Evolutionary conservation across 1,139 yeast species (phyloP).

Genomic region (Pichiaceae sp.): DNA sequence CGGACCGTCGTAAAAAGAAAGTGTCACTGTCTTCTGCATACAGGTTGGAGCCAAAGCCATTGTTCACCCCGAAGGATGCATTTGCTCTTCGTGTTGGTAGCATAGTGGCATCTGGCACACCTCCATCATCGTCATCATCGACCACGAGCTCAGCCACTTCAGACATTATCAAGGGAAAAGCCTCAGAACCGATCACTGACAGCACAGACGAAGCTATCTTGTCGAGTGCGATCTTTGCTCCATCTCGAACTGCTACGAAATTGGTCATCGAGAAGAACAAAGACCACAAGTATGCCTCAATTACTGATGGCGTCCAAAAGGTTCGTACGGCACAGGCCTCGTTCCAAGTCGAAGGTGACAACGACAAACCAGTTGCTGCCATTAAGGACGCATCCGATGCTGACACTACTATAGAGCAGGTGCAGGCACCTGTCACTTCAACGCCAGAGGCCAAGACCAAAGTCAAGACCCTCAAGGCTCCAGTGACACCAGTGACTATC

Average conservation of each 20-base stretch:
- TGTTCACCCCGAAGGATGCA: conserved; percentile 21
- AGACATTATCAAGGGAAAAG: conserved; percentile 11
- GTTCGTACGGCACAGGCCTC: conserved; percentile 11
- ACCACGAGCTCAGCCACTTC: conserved; percentile 20
- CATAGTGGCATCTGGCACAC: conserved; percentile 14
- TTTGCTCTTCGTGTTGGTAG: conserved; percentile 13
- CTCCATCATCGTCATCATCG: conserved; percentile 8
- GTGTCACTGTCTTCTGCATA: conserved; percentile 56
- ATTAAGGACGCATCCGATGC: not conserved
- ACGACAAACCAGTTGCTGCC: not conserved
- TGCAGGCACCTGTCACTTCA: not conserved
- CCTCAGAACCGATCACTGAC: conserved; percentile 23
- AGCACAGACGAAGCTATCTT: conserved; percentile 60
- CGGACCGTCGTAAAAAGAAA: conserved; percentile 52
- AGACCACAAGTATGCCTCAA: conserved; percentile 22
- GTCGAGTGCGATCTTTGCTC: conserved; percentile 66
- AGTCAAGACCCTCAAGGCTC: not conserved
- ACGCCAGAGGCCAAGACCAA: not conserved
- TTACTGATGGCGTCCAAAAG: conserved; percentile 6
- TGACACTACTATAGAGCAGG: not conserved
- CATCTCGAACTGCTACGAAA: conserved; percentile 48
- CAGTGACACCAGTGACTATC: not conserved
- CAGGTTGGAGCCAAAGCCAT: conserved; percentile 46
- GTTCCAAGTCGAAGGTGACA: conserved; percentile 5
- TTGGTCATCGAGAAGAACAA: conserved; percentile 40